These are phyloP conservation scores for Curvularia eragrostidis DNA, from an alignment of 2,329 filamentous ascomycete species.

Conservation along the genomic window DNA sequence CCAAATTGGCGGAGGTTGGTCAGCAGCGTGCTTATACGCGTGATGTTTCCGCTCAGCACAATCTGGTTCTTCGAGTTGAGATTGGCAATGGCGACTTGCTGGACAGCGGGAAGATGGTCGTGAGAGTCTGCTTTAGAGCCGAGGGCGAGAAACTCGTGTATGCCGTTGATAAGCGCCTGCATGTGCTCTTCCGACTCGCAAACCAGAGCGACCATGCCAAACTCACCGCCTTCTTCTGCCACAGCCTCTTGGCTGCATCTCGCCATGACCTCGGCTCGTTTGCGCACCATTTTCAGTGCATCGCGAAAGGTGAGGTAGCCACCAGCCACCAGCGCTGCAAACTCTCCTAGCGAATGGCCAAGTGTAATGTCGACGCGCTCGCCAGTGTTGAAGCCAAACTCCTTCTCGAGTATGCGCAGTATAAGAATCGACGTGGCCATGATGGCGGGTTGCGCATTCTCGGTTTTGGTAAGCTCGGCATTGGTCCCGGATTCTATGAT, in stretches of 20 bases:
- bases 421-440: slow-evolving; percentile 95
- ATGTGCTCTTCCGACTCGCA: slow-evolving; percentile 80
- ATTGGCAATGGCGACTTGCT: slow-evolving; percentile 90
- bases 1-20: slow-evolving; percentile 87
- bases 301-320: slow-evolving; percentile 81
- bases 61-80: slow-evolving; percentile 97
- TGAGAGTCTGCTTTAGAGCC: slow-evolving; percentile 71
- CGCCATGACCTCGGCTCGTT: slow-evolving; percentile 83
- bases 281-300: slow-evolving; percentile 76
- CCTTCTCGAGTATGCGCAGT: slow-evolving; percentile 81
- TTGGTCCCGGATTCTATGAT: slow-evolving; percentile 83
- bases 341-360: slow-evolving; percentile 92
- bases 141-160: slow-evolving; percentile 79
- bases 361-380: slow-evolving; percentile 81
- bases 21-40: slow-evolving; percentile 79
- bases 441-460: slow-evolving; percentile 92
- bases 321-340: slow-evolving; percentile 85
- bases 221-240: slow-evolving; percentile 75
- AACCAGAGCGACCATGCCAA: slow-evolving; percentile 93
- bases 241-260: slow-evolving; percentile 72
- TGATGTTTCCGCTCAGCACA: slow-evolving; percentile 86
- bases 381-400: slow-evolving; percentile 77
- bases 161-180: slow-evolving; percentile 70
- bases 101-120: slow-evolving; percentile 73
- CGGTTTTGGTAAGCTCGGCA: slow-evolving; percentile 76